Percentiles rank a stretch among this genome's conserved stretches.
Evolutionary conservation across 495 filamentous ascomycete species (phyloP).

Genomic region (Delitschia confertaspora): DNA sequence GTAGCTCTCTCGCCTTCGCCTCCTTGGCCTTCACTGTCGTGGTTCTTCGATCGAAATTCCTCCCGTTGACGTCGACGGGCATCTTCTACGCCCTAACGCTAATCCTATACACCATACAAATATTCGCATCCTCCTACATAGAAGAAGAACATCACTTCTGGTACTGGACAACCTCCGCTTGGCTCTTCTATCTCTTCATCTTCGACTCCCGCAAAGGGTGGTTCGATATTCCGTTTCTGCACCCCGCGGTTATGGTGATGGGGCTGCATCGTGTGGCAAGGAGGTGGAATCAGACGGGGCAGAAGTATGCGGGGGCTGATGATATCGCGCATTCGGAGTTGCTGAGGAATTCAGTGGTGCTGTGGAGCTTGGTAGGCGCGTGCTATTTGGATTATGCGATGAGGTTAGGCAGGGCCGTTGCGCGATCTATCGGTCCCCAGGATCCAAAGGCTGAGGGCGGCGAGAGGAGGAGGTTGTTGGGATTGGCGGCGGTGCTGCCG

Average conservation of each 20-base stretch:
- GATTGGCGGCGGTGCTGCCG: slow-evolving; percentile 32
- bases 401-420: slow-evolving; percentile 13
- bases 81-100: slow-evolving; percentile 38
- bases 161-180: slow-evolving; percentile 82
- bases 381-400: slow-evolving; percentile 50
- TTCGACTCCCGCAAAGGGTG: slow-evolving; percentile 15
- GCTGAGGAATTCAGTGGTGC: slow-evolving; percentile 44
- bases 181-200: slow-evolving; percentile 45
- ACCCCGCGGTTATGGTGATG: slow-evolving; percentile 35
- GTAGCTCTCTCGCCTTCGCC: slow-evolving; percentile 45
- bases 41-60: slow-evolving; percentile 7
- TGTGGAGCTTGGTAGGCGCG: slow-evolving; percentile 66
- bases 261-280: slow-evolving; percentile 48
- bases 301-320: slow-evolving; percentile 80
- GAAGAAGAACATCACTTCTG: slow-evolving; percentile 98
- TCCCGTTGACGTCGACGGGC: slow-evolving; percentile 17
- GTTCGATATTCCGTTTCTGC: slow-evolving; percentile 13
- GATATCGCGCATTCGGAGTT: slow-evolving; percentile 71
- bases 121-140: slow-evolving; percentile 96
- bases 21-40: slow-evolving; percentile 35
- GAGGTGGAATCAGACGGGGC: slow-evolving; percentile 93
- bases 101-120: slow-evolving; percentile 66
- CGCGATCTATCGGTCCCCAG: slow-evolving; percentile 6
- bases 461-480: slow-evolving; percentile 14
- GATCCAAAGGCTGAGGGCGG: slow-evolving; percentile 5